phyloP scores from a whole-genome alignment of 352 stramenopile genomes.

The Plasmopara muralis region DNA sequence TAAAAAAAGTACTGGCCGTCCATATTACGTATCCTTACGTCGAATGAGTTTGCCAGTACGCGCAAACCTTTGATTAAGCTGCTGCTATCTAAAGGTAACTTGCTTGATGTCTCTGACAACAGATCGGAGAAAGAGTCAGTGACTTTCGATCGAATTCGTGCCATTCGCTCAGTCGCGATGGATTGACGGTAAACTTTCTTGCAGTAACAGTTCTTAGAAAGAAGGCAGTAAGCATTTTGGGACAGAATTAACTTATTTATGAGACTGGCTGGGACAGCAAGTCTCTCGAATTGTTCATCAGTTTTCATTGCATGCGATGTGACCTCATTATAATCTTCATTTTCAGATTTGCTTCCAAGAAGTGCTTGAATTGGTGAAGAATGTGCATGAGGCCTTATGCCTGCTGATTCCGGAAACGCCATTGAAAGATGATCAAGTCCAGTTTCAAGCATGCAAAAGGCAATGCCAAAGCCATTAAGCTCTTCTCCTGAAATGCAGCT shows the following conservation, averaged over 20 bases:
- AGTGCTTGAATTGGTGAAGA: constrained; percentile 16
- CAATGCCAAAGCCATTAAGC: constrained; percentile 46
- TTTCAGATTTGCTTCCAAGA: background rate
- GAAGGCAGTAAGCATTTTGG: constrained; percentile 15
- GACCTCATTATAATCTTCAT: constrained; percentile 10
- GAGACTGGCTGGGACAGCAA: constrained; percentile 21
- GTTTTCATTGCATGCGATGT: constrained; percentile 12
- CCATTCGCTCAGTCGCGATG: constrained; percentile 24
- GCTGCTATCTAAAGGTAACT: constrained; percentile 21
- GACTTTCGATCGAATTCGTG: constrained; percentile 24
- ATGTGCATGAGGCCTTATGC: constrained; percentile 18
- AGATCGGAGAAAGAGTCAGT: constrained; percentile 28
- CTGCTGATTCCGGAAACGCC: constrained; percentile 18
- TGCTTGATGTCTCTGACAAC: constrained; percentile 34
- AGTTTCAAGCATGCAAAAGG: constrained; percentile 41
- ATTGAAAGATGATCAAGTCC: constrained; percentile 18
- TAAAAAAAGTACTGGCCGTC: background rate
- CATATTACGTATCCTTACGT: constrained; percentile 25
- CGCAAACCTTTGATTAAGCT: constrained; percentile 27
- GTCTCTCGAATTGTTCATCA: constrained; percentile 30
- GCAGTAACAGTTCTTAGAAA: constrained; percentile 10
- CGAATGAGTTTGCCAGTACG: constrained; percentile 29
- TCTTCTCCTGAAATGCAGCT: constrained; percentile 18
- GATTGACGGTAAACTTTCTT: constrained; percentile 21
- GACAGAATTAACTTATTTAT: constrained; percentile 16